Conservation (phyloP, 2,329 filamentous ascomycete species). For the Ceratocystis eucalypticola region DNA sequence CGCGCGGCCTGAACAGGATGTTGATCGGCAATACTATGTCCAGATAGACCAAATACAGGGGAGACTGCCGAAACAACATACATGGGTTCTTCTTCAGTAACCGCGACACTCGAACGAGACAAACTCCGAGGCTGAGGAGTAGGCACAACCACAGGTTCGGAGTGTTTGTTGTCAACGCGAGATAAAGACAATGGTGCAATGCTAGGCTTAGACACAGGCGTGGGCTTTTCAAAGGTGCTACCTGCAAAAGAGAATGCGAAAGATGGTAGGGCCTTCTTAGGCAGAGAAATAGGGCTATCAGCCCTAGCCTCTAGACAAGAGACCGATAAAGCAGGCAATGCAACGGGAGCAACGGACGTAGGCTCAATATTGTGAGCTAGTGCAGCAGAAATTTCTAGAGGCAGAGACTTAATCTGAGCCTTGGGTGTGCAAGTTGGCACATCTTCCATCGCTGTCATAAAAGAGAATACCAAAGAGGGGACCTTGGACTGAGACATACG, state of each 20-base stretch:
- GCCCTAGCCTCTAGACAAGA: neutral
- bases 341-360: slow-evolving; percentile 17
- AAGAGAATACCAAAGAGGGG: slow-evolving; percentile 25
- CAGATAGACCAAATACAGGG: slow-evolving; percentile 8
- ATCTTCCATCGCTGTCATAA: neutral
- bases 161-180: neutral
- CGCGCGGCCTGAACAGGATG: slow-evolving; percentile 8
- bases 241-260: slow-evolving; percentile 3
- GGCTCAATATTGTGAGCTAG: slow-evolving; percentile 26
- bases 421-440: neutral
- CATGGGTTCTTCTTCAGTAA: slow-evolving; percentile 21
- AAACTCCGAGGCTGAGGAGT: slow-evolving; percentile 18
- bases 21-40: slow-evolving; percentile 14
- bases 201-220: neutral
- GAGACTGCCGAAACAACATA: slow-evolving; percentile 18
- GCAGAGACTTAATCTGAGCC: neutral
- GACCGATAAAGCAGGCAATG: neutral
- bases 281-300: neutral
- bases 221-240: neutral
- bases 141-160: slow-evolving; percentile 8
- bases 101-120: slow-evolving; percentile 20
- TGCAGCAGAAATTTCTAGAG: slow-evolving; percentile 20
- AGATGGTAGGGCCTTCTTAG: neutral
- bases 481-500: slow-evolving; percentile 25
- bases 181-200: slow-evolving; percentile 6